Conservation (phyloP, 805 yeast genomes). For the Zygosaccharomyces bisporus region DNA sequence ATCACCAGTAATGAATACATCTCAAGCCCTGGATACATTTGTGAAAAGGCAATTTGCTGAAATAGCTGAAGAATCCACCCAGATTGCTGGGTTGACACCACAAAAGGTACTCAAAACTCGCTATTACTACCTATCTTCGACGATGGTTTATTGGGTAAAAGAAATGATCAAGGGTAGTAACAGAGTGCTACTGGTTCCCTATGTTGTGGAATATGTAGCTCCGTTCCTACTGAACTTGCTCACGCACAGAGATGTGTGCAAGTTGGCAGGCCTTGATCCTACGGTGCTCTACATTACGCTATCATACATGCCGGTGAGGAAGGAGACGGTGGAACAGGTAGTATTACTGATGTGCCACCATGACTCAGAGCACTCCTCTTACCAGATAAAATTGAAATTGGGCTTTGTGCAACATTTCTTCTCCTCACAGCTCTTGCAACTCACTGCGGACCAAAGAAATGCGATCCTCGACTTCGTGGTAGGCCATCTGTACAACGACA, state of each 20-base stretch:
- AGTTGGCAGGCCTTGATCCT: conserved; percentile 59
- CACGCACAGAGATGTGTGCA: conserved; percentile 75
- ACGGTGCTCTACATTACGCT: conserved; percentile 43
- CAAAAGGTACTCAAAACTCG: conserved; percentile 57
- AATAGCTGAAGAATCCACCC: conserved; percentile 41
- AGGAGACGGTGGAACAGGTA: conserved; percentile 41
- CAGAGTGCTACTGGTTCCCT: conserved; percentile 50
- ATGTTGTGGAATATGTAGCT: conserved; percentile 49
- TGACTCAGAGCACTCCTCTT: conserved; percentile 42
- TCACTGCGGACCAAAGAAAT: conserved; percentile 46
- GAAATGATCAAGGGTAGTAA: conserved; percentile 52
- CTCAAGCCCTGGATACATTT: conserved; percentile 34
- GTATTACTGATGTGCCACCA: conserved; percentile 45
- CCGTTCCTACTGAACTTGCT: conserved; percentile 68
- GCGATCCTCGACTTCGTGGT: conserved; percentile 49
- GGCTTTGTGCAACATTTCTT: conserved; percentile 67
- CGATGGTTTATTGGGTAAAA: conserved; percentile 57
- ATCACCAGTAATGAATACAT: conserved; percentile 30
- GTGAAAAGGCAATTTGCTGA: conserved; percentile 44
- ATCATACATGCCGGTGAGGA: conserved; percentile 46
- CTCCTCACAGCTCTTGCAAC: conserved; percentile 58
- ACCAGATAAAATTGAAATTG: conserved; percentile 64
- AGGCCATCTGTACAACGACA: conserved; percentile 51
- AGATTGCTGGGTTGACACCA: conserved; percentile 39
- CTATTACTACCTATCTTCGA: conserved; percentile 61